These are phyloP conservation scores for Notholithocarpus densiflorus DNA, from an alignment of 306 rosid species.

Conservation along the genomic window DNA sequence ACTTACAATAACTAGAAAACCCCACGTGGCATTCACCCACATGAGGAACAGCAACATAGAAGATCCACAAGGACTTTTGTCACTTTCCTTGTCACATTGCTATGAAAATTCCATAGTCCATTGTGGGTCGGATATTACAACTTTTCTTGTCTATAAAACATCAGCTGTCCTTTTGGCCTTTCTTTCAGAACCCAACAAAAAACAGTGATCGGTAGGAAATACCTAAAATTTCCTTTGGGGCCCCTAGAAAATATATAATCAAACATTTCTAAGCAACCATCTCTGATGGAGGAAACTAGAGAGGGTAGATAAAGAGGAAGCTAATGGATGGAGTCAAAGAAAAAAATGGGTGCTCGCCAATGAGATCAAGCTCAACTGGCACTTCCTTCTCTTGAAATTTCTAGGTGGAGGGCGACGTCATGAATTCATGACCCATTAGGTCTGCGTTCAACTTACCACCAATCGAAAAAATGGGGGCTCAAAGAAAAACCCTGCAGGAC, in stretches of 20 bases:
- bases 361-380: too few relatives aligned
- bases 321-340: neutral
- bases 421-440: too few relatives aligned
- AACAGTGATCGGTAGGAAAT: neutral
- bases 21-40: conserved; percentile 38
- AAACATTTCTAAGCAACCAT: conserved; percentile 5
- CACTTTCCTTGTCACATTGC: conserved; percentile 15
- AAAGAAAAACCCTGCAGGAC: conserved; percentile 40
- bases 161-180: conserved; percentile 35
- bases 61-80: conserved; percentile 16
- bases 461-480: conserved; percentile 27
- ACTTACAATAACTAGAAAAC: neutral
- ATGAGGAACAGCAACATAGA: conserved; percentile 27
- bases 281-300: neutral
- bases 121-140: conserved; percentile 39
- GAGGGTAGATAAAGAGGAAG: neutral
- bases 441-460: too few relatives aligned
- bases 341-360: neutral
- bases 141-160: conserved; percentile 37
- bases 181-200: conserved; percentile 11
- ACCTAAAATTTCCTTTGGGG: conserved; percentile 2
- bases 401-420: too few relatives aligned
- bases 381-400: too few relatives aligned
- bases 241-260: conserved; percentile 18
- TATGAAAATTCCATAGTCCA: conserved; percentile 10